Evolutionary conservation across 2,329 filamentous ascomycete species (phyloP), one percentile per base, ranked within the genome.

Genomic region (Zasmidium citrigriseum): DNA sequence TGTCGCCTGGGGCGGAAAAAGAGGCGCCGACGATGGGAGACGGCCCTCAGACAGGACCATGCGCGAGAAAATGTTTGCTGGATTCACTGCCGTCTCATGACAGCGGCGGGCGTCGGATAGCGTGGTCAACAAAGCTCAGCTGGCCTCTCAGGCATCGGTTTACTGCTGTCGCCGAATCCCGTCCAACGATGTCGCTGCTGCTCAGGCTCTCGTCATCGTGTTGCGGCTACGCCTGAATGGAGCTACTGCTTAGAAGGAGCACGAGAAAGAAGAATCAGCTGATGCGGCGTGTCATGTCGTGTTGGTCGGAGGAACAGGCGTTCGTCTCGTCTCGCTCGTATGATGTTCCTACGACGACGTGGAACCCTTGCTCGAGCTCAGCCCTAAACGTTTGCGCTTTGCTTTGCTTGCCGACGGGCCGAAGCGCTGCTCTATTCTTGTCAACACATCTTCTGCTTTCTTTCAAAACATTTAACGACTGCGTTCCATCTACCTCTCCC

Each of bases 71-170:
- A n/a, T 16, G 16, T 41, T 41, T 41, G 34, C 34, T n/a, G 34
- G 58, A 21, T 27, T 41, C 22, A 48, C 51, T 58, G 50, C 52
- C 23, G 41, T 54, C 44, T 46, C 55, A 60, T 60, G 44, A 46
- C 46, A 50, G 44, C 55, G 59, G 59, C 59, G 44, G 44, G 55
- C 46, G 21, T 38, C 52, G 55, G 55, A 51, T 54, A n/a, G n/a
- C n/a, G n/a, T 7, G 14, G 34, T 41, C 34, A 41, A 41, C 34
- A 41, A 41, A 41, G 34, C 34, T 41, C 34, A 41, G 34, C 34
- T 41, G 34, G 34, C 34, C 34, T 41, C 34, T 41, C 34, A 41
- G 34, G 34, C 34, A 41, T 41, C 34, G 34, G 34, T 41, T 41
- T 41, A 41, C 4, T 41, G 5, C 12, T n/a, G 14, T 11, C 16